A percentile compares a stretch with the other conserved stretches of the same genome.
phyloP scores from a whole-genome alignment of 1,284 basidiomycete genomes.

The Naganishia sp. region DNA sequence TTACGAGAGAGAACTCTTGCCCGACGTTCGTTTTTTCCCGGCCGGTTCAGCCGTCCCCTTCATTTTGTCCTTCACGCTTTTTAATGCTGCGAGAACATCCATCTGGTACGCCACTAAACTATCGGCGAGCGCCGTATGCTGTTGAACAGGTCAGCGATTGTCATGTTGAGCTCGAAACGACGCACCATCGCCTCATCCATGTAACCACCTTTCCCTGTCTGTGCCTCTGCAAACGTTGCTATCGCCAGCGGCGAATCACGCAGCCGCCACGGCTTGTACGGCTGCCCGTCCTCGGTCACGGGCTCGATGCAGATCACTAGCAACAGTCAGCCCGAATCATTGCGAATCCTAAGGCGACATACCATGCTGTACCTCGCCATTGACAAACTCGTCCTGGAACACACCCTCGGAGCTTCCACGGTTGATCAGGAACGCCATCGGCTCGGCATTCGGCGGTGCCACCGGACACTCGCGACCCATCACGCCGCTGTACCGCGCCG shows the following conservation, averaged over 20 bases:
- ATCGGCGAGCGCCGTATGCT: constrained; percentile 50
- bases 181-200: constrained; percentile 9
- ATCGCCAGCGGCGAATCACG: constrained; percentile 49
- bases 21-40: constrained; percentile 10
- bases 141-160: not conserved
- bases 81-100: constrained; percentile 46
- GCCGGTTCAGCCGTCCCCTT: constrained; percentile 13
- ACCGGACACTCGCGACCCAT: constrained; percentile 48
- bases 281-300: constrained; percentile 41
- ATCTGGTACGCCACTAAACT: constrained; percentile 52
- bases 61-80: constrained; percentile 37
- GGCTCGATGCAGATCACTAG: constrained; percentile 53
- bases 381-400: constrained; percentile 53
- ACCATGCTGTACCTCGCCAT: constrained; percentile 56
- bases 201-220: constrained; percentile 19
- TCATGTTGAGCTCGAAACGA: not conserved
- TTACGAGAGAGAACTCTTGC: constrained; percentile 31
- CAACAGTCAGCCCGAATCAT: not conserved
- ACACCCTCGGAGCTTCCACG: constrained; percentile 47
- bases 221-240: constrained; percentile 39
- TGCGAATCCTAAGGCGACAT: constrained; percentile 32
- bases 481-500: constrained; percentile 47
- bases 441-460: constrained; percentile 50
- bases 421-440: constrained; percentile 52
- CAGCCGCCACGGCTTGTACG: constrained; percentile 50